Conservation (phyloP, 2,329 filamentous ascomycete species). For the Fusarium sacchari region DNA sequence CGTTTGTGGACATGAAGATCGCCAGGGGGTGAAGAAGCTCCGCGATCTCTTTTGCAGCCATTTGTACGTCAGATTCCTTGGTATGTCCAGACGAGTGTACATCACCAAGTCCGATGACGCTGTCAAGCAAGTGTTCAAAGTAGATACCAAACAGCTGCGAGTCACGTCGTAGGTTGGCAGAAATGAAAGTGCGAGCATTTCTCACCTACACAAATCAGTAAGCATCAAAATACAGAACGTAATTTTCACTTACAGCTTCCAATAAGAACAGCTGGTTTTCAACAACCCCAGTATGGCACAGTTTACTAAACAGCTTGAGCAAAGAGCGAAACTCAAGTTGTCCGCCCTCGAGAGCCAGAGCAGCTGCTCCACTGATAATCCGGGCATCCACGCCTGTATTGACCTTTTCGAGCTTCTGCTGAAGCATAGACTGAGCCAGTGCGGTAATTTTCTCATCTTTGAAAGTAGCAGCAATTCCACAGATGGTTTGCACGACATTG, state of each 20-base stretch:
- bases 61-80: constrained; percentile 80
- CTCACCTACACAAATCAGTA: constrained; percentile 63
- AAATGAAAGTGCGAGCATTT: constrained; percentile 82
- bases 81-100: constrained; percentile 78
- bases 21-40: constrained; percentile 90
- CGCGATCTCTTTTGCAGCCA: constrained; percentile 86
- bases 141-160: constrained; percentile 86
- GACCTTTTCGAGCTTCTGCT: constrained; percentile 94
- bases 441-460: constrained; percentile 93
- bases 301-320: constrained; percentile 82
- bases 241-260: constrained; percentile 69
- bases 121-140: constrained; percentile 83
- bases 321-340: constrained; percentile 85
- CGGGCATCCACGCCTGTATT: constrained; percentile 82
- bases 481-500: constrained; percentile 95
- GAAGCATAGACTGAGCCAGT: constrained; percentile 90
- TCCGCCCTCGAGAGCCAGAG: constrained; percentile 79
- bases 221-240: not conserved
- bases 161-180: constrained; percentile 71
- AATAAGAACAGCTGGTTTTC: constrained; percentile 74
- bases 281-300: constrained; percentile 77
- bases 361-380: constrained; percentile 84
- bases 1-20: constrained; percentile 77
- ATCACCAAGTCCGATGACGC: constrained; percentile 90
- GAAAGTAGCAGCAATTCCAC: constrained; percentile 83